These are phyloP conservation scores for Clarireedia hainanense DNA, from an alignment of 2,329 filamentous ascomycete genomes.

Conservation along the genomic window DNA sequence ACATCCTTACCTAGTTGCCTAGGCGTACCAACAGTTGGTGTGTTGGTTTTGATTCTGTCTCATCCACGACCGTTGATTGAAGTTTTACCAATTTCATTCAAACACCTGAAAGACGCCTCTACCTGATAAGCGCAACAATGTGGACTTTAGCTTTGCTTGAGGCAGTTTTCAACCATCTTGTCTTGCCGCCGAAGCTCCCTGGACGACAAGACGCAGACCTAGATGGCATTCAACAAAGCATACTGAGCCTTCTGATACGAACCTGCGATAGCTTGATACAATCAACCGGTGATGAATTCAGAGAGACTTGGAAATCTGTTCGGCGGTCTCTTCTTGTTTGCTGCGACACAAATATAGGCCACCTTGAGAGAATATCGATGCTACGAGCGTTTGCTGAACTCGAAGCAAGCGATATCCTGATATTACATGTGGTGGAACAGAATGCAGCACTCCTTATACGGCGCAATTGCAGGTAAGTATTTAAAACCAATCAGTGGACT, in stretches of 20 bases:
- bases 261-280: slow-evolving; percentile 17
- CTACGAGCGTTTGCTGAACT: slow-evolving; percentile 25
- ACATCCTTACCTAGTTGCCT: no score
- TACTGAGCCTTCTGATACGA: slow-evolving; percentile 25
- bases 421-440: slow-evolving; percentile 39
- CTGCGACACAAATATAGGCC: neutral
- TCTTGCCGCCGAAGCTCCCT: slow-evolving; percentile 36
- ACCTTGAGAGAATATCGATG: slow-evolving; percentile 14
- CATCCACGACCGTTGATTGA: no score
- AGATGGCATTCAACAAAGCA: slow-evolving; percentile 22
- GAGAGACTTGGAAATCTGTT: slow-evolving; percentile 16
- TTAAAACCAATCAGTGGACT: slow-evolving; percentile 5
- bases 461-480: slow-evolving; percentile 27
- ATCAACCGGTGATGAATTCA: slow-evolving; percentile 11
- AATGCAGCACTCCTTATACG: slow-evolving; percentile 40
- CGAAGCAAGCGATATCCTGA: slow-evolving; percentile 27
- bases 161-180: slow-evolving; percentile 35
- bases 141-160: slow-evolving; percentile 11
- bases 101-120: no score
- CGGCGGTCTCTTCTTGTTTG: slow-evolving; percentile 14
- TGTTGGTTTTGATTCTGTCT: no score
- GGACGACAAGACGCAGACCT: slow-evolving; percentile 28
- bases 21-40: no score
- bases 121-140: neutral
- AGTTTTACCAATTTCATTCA: no score